These are phyloP conservation scores for Cucurbitaria berberidis DNA, from an alignment of 2,329 filamentous ascomycete species.

Conservation along the genomic window DNA sequence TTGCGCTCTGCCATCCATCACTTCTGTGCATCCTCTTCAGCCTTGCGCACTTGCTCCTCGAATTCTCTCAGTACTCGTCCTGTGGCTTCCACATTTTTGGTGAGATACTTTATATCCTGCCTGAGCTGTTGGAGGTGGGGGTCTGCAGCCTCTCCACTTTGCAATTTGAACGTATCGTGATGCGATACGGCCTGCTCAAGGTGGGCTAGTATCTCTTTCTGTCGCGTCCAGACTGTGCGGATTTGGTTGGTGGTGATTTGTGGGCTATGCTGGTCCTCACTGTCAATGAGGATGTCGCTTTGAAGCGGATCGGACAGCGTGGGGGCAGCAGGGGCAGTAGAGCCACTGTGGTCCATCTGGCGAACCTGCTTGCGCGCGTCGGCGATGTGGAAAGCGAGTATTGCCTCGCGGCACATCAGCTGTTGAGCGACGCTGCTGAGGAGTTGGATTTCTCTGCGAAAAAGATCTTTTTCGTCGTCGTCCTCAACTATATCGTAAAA, in stretches of 20 bases:
- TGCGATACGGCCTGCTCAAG: conserved; percentile 7
- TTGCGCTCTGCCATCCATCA: neutral
- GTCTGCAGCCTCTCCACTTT: conserved; percentile 1
- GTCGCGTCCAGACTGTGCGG: conserved; percentile 10
- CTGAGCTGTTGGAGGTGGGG: conserved; percentile 2
- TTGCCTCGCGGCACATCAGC: conserved; percentile 10
- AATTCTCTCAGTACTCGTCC: conserved; percentile 21
- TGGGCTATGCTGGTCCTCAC: conserved; percentile 3
- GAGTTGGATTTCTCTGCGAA: conserved; percentile 22
- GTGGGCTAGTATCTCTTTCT: conserved; percentile 8
- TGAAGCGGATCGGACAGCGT: neutral
- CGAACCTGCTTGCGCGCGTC: conserved; percentile 23
- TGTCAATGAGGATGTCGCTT: neutral
- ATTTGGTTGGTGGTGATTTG: conserved; percentile 7
- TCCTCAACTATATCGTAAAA: conserved; percentile 20
- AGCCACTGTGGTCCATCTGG: conserved; percentile 11
- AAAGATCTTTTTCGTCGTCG: conserved; percentile 17
- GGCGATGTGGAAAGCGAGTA: conserved; percentile 20
- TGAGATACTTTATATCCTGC: conserved; percentile 6
- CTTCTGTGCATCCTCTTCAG: conserved; percentile 8
- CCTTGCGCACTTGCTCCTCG: conserved; percentile 16
- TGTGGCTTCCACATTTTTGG: conserved; percentile 19
- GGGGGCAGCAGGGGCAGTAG: neutral
- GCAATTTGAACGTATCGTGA: neutral
- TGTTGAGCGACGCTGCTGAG: conserved; percentile 20